These are phyloP conservation scores for Narthecium ossifragum DNA, from an alignment of 106 monocot genomes.

Conservation along the genomic window DNA sequence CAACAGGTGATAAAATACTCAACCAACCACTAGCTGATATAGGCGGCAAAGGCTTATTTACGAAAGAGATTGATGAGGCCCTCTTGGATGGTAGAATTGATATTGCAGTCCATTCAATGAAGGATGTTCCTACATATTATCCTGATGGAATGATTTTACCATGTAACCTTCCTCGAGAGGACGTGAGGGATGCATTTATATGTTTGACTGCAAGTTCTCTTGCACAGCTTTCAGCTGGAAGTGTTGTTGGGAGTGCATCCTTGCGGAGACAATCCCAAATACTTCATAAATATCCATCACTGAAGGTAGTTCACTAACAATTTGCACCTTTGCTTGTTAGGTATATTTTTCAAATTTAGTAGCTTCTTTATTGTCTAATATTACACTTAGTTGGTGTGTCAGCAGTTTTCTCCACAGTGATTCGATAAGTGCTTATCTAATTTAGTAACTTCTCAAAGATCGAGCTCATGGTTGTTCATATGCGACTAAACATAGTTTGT, in stretches of 20 bases:
- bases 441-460: too few species aligned
- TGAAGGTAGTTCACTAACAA: conserved; percentile 50
- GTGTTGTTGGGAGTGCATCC: conserved; percentile 93
- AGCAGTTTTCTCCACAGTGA: too few species aligned
- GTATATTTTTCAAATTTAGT: too few species aligned
- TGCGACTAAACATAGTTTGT: too few species aligned
- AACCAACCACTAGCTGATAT: conserved; percentile 95
- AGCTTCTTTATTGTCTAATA: too few species aligned
- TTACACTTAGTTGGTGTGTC: too few species aligned
- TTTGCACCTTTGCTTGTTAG: too few species aligned
- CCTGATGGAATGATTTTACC: conserved; percentile 84
- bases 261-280: conserved; percentile 94
- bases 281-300: conserved; percentile 75
- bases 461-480: too few species aligned
- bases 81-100: conserved; percentile 79
- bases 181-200: conserved; percentile 94
- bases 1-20: conserved; percentile 92
- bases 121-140: conserved; percentile 97
- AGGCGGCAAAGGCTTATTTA: conserved; percentile 96
- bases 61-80: conserved; percentile 98
- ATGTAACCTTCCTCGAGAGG: conserved; percentile 92
- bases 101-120: conserved; percentile 99
- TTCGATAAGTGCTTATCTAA: too few species aligned
- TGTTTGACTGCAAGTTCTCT: conserved; percentile 69
- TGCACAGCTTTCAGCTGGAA: conserved; percentile 84